Percentiles rank a stretch among this genome's conserved stretches.
phyloP scores from a whole-genome alignment of 257 asterid genomes.

The Thymus quinquecostatus region DNA sequence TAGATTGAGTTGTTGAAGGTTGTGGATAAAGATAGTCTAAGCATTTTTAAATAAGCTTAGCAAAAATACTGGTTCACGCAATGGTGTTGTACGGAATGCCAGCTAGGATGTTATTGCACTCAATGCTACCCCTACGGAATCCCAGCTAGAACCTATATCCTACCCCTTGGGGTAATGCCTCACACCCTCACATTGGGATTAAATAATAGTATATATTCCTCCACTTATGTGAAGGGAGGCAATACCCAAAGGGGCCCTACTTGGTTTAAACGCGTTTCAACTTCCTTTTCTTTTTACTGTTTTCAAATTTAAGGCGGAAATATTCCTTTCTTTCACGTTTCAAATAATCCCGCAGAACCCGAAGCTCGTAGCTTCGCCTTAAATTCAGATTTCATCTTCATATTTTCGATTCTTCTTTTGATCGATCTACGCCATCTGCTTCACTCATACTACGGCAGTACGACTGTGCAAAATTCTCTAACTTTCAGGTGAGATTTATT shows the following conservation, averaged over 20 bases:
- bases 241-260: too few species aligned
- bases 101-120: not conserved
- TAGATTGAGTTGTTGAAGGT: too few species aligned
- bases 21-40: too few species aligned
- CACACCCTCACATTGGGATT: too few species aligned
- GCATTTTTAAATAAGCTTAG: too few species aligned
- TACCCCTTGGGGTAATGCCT: too few species aligned
- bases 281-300: not conserved
- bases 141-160: too few species aligned
- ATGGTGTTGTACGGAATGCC: too few species aligned
- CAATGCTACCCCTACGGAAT: not conserved
- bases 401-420: slow-evolving; percentile 26
- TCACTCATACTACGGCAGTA: slow-evolving; percentile 23
- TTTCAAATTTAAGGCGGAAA: not conserved
- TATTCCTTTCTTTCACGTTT: not conserved
- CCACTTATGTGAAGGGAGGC: too few species aligned
- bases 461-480: slow-evolving; percentile 4
- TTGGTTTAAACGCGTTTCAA: slow-evolving; percentile 11
- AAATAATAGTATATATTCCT: too few species aligned
- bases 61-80: too few species aligned
- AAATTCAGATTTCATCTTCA: slow-evolving; percentile 27
- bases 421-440: slow-evolving; percentile 8
- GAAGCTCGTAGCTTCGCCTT: slow-evolving; percentile 25
- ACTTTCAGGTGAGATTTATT: slow-evolving; percentile 29
- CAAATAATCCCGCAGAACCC: slow-evolving; percentile 28